A percentile compares a stretch with the other conserved stretches of the same genome.
phyloP scores from a whole-genome alignment of 1,284 basidiomycete species.

The Ceratobasidium sp. region DNA sequence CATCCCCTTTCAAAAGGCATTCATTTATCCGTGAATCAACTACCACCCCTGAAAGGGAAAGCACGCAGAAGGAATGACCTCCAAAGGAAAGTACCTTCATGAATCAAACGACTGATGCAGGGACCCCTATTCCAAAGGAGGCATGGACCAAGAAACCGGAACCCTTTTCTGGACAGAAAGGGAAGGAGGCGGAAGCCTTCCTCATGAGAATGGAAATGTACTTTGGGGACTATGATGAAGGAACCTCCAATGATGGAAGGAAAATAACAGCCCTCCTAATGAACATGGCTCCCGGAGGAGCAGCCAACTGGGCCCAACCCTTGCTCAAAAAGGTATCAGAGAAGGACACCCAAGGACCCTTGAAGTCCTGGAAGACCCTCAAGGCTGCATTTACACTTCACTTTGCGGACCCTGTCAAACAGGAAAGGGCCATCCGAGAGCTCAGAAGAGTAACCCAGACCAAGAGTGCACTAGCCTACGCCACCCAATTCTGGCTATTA shows the following conservation, averaged over 20 bases:
- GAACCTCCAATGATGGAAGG: background rate
- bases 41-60: background rate
- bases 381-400: background rate
- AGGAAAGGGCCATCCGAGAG: background rate
- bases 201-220: background rate
- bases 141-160: background rate
- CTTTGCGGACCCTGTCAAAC: background rate
- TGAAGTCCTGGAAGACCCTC: background rate
- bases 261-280: too few relatives aligned
- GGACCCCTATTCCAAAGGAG: slow-evolving; percentile 6
- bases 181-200: background rate
- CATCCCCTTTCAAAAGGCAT: background rate
- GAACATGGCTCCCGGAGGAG: background rate
- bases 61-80: background rate
- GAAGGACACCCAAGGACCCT: too few relatives aligned
- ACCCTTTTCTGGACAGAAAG: background rate
- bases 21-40: background rate
- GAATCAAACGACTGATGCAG: background rate
- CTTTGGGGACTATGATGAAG: slow-evolving; percentile 14
- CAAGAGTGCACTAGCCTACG: background rate
- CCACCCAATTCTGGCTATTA: too few relatives aligned
- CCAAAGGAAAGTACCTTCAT: too few relatives aligned
- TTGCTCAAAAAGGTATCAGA: background rate
- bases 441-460: background rate
- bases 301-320: background rate